phyloP scores from a whole-genome alignment of 2,329 filamentous ascomycete genomes.

The Fusarium anguioides region DNA sequence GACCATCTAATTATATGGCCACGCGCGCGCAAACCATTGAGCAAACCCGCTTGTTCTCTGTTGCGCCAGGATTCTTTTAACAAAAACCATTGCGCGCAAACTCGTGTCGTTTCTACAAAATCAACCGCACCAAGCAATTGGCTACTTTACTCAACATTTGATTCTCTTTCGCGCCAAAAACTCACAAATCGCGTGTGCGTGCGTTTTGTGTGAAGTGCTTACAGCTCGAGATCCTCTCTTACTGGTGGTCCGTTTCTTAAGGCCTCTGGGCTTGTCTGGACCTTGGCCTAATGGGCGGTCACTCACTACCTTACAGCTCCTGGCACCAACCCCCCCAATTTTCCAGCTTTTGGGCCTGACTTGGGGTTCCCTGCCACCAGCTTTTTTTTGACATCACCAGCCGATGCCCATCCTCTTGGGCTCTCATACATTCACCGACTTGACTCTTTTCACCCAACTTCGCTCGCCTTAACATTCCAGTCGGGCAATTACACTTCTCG shows the following conservation, averaged over 20 bases:
- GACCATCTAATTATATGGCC: neutral
- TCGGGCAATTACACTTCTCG: slow-evolving; percentile 26
- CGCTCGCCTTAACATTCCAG: slow-evolving; percentile 37
- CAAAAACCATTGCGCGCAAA: slow-evolving; percentile 20
- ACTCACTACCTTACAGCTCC: slow-evolving; percentile 30
- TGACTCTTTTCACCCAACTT: slow-evolving; percentile 16
- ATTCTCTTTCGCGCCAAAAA: neutral
- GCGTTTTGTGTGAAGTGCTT: slow-evolving; percentile 29
- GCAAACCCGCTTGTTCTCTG: slow-evolving; percentile 4
- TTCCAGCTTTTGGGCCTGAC: slow-evolving; percentile 36
- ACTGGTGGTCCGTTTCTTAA: slow-evolving; percentile 28
- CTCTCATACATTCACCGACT: slow-evolving; percentile 28
- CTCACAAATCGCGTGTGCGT: slow-evolving; percentile 24
- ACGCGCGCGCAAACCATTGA: slow-evolving; percentile 14
- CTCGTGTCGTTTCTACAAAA: slow-evolving; percentile 1
- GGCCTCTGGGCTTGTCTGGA: slow-evolving; percentile 16
- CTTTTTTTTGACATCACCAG: slow-evolving; percentile 49
- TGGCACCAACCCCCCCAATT: slow-evolving; percentile 36
- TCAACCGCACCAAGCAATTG: slow-evolving; percentile 17
- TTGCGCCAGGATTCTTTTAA: slow-evolving; percentile 1
- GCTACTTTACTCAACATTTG: neutral
- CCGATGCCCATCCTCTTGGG: slow-evolving; percentile 29
- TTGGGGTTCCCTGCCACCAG: slow-evolving; percentile 47
- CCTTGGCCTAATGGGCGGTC: slow-evolving; percentile 35
- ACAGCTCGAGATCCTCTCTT: slow-evolving; percentile 17